Evolutionary conservation across 768 basidiomycete genomes (phyloP), one percentile per base, ranked within the genome.

Genomic region (Lactarius akahatsu): DNA sequence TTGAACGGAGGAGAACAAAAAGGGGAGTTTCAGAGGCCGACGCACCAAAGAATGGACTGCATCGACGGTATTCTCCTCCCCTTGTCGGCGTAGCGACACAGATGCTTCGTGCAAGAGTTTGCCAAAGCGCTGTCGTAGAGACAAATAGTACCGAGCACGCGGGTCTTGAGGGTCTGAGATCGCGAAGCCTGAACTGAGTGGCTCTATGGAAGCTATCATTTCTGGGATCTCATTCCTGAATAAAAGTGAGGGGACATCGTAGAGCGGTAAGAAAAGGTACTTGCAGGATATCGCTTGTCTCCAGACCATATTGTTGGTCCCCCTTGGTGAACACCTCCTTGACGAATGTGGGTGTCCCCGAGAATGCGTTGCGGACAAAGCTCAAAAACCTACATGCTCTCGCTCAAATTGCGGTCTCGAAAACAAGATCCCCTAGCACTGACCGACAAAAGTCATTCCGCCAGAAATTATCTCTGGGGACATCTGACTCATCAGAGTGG

Each of bases 391-490:
- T 90, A 61, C 15, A 50, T 20, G 41, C 23, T 59, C 34, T 59
- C 61, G 28, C 55, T 57, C 26, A 67, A 28, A 61, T 57, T 34
- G 32, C 57, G 9, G 38, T n/a, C 34, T 61, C 16, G 40, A 52
- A 62, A 32, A 28, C 28, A 40, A 64, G 18, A 50, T n/a, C n/a
- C n/a, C 28, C 59, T 30, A 38, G 56, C 36, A 77, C 81, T 47
- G 38, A 87, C 83, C 92, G 84, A 78, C 92, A 94, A 73, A 94
- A 92, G 69, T 94, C 91, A 74, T 92, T 94, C 15, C 88, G 82
- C 92, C 92, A 95, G 18, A 82, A 69, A 18, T 83, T 82, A 74
- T 90, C 83, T 26, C 86, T 82, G 32, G 77, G 71, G 52, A 80
- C 72, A 56, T 77, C 83, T 85, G 63, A 50, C 23, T 18, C 50